These are phyloP conservation scores for Scheffersomyces stipitis DNA, from an alignment of 805 yeast species.

Conservation along the genomic window DNA sequence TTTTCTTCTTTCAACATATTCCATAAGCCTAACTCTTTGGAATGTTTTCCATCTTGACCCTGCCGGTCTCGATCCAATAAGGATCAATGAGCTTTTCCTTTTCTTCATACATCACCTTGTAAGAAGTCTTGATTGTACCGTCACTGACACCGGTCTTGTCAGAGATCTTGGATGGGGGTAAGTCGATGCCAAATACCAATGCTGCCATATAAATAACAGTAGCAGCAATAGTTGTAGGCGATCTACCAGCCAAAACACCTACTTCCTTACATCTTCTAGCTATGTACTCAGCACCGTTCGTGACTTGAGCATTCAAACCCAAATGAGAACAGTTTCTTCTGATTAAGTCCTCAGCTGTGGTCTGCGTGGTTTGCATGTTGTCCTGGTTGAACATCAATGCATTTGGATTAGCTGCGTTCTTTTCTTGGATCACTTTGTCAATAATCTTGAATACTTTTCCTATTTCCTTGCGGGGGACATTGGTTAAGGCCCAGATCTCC, in stretches of 20 bases:
- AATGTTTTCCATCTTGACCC: slow-evolving; percentile 50
- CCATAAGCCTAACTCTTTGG: slow-evolving; percentile 22
- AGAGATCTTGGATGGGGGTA: slow-evolving; percentile 78
- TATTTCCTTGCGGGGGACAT: slow-evolving; percentile 91
- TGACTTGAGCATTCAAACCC: slow-evolving; percentile 79
- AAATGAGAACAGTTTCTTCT: slow-evolving; percentile 94
- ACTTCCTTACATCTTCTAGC: slow-evolving; percentile 87
- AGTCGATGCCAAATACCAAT: slow-evolving; percentile 75
- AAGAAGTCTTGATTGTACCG: slow-evolving; percentile 93
- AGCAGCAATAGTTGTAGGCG: slow-evolving; percentile 97
- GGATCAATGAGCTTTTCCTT: slow-evolving; percentile 68
- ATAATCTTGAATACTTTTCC: slow-evolving; percentile 88
- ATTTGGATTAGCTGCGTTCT: slow-evolving; percentile 53
- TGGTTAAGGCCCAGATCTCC: slow-evolving; percentile 93
- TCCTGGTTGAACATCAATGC: slow-evolving; percentile 43
- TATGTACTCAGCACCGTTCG: slow-evolving; percentile 90
- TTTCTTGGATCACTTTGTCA: slow-evolving; percentile 54
- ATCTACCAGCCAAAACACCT: slow-evolving; percentile 93
- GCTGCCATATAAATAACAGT: slow-evolving; percentile 95
- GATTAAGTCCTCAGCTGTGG: slow-evolving; percentile 90
- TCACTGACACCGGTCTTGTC: slow-evolving; percentile 95
- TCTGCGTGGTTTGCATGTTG: slow-evolving; percentile 70
- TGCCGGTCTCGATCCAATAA: slow-evolving; percentile 69
- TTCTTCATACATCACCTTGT: slow-evolving; percentile 76
- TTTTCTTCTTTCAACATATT: too few species aligned